Conservation (phyloP, 257 asterid species). For the Ocimum tenuiflorum region DNA sequence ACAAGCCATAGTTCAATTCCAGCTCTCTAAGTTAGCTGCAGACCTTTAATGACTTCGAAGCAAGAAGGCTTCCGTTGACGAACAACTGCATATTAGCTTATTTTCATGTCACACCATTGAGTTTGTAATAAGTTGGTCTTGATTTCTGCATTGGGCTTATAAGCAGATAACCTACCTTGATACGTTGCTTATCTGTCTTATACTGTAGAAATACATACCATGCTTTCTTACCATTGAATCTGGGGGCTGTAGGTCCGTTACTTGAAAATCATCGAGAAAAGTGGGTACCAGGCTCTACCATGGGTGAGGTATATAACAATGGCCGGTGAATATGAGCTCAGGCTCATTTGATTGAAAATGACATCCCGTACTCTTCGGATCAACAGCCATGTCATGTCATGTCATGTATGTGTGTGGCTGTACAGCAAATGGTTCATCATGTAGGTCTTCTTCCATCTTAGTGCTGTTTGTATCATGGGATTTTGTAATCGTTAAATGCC, state of each 20-base stretch:
- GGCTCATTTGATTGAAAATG: constrained; percentile 41
- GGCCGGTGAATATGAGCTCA: constrained; percentile 88
- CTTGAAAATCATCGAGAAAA: constrained; percentile 81
- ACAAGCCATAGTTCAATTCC: not conserved
- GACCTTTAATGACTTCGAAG: not conserved
- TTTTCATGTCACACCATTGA: not conserved
- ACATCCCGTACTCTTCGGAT: no score
- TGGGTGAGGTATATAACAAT: constrained; percentile 87
- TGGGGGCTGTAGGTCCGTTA: constrained; percentile 53
- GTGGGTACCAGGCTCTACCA: constrained; percentile 87
- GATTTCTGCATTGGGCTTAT: not conserved
- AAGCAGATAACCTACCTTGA: not conserved
- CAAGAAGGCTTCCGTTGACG: not conserved
- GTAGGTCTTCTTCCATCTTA: not conserved
- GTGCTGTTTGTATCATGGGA: constrained; percentile 28
- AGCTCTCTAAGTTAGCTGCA: not conserved
- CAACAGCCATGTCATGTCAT: no score
- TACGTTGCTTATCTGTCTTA: not conserved
- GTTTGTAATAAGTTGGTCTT: not conserved
- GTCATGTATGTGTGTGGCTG: no score
- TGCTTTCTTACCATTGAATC: not conserved
- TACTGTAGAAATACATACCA: not conserved
- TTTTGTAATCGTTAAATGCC: constrained; percentile 19
- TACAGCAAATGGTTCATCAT: no score
- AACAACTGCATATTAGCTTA: not conserved